Conservation (phyloP, 805 yeast genomes). For the Candida namnaoensis region DNA sequence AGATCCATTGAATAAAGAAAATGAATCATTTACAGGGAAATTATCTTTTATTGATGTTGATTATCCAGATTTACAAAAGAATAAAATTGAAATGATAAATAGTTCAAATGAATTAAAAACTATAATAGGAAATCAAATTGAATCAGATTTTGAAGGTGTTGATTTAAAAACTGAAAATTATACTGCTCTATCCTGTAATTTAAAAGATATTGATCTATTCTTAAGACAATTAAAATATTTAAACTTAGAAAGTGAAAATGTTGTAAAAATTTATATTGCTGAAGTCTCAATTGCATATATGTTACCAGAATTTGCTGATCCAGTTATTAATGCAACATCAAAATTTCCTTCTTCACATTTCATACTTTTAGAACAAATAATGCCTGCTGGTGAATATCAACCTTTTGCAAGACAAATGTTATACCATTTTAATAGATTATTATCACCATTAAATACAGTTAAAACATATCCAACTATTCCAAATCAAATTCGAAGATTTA, state of each 20-base stretch:
- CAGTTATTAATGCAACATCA: constrained; percentile 40
- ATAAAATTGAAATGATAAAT: constrained; percentile 45
- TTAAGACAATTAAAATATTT: constrained; percentile 11
- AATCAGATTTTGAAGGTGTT: constrained; percentile 12
- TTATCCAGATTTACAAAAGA: constrained; percentile 57
- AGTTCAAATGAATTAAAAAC: constrained; percentile 34
- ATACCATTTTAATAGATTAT: constrained; percentile 54
- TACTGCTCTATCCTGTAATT: constrained; percentile 57
- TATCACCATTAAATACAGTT: constrained; percentile 65
- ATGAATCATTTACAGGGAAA: constrained; percentile 18
- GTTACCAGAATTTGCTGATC: constrained; percentile 58
- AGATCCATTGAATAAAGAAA: constrained; percentile 21
- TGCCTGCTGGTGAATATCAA: constrained; percentile 54
- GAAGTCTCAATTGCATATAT: constrained; percentile 81
- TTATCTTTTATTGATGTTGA: constrained; percentile 62
- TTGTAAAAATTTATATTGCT: constrained; percentile 56
- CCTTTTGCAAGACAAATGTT: constrained; percentile 73
- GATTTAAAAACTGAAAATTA: constrained; percentile 35
- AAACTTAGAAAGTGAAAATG: constrained; percentile 14
- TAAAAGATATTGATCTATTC: constrained; percentile 38
- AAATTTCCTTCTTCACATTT: constrained; percentile 45
- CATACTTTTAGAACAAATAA: constrained; percentile 58
- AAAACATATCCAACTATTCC: constrained; percentile 39
- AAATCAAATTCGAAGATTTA: constrained; percentile 44
- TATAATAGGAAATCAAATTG: constrained; percentile 29